Conservation (phyloP, 2,329 filamentous ascomycete genomes). For the Aureobasidium sp. region DNA sequence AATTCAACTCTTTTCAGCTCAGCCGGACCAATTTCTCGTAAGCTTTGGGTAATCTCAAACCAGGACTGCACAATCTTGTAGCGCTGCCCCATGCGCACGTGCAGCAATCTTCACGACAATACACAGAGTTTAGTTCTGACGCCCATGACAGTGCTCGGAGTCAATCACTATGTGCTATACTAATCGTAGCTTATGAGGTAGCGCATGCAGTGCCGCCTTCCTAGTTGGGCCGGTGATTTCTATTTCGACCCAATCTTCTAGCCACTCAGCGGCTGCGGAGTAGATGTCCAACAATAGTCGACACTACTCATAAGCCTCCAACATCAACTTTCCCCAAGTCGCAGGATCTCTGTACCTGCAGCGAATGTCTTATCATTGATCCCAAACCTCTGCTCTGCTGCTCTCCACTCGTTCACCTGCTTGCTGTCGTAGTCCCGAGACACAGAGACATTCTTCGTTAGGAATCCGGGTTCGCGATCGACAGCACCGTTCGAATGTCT, state of each 20-base stretch:
- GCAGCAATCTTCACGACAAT: background rate
- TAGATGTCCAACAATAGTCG: background rate
- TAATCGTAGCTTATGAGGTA: background rate
- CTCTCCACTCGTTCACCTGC: background rate
- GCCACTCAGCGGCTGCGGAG: background rate
- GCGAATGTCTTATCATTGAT: background rate
- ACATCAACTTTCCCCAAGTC: background rate
- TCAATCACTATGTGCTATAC: background rate
- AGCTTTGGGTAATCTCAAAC: slow-evolving; percentile 4
- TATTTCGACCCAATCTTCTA: background rate
- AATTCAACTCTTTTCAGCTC: background rate
- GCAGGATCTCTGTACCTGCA: background rate
- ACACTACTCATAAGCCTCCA: background rate
- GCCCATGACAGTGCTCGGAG: background rate
- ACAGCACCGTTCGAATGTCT: background rate
- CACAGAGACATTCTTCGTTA: slow-evolving; percentile 2
- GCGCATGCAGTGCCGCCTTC: background rate
- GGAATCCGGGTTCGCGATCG: background rate
- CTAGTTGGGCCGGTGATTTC: background rate
- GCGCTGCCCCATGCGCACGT: background rate
- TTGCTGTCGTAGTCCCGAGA: background rate
- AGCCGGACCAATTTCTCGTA: background rate
- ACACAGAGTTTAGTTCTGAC: background rate
- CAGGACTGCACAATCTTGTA: background rate
- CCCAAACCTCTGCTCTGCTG: background rate